phyloP scores from a whole-genome alignment of 1,284 basidiomycete species.

The Tranzscheliella williamsii region DNA sequence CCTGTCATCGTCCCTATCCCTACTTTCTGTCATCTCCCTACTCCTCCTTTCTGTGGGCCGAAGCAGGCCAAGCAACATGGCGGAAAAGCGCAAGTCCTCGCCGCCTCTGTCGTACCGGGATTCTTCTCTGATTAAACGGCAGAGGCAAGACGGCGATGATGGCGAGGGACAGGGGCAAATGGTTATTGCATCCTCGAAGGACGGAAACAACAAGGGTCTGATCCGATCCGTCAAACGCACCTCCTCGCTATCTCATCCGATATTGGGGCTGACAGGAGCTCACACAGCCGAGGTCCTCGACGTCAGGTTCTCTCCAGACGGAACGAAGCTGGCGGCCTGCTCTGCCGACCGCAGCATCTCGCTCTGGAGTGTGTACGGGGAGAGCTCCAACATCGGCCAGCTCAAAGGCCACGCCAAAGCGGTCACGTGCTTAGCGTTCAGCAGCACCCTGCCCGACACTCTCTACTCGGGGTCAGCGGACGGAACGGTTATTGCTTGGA shows the following conservation, averaged over 20 bases:
- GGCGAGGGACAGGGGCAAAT: conserved; percentile 19
- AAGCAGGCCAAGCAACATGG: too few species aligned
- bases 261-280: conserved; percentile 52
- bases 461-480: conserved; percentile 59
- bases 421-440: conserved; percentile 53
- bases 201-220: conserved; percentile 45
- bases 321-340: conserved; percentile 49
- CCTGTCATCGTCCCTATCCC: too few species aligned
- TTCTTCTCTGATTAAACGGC: conserved; percentile 46
- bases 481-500: conserved; percentile 55
- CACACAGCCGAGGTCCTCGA: conserved; percentile 55
- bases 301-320: conserved; percentile 52
- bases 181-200: conserved; percentile 43
- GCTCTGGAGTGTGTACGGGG: conserved; percentile 56
- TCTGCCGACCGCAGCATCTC: conserved; percentile 54
- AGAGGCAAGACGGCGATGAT: conserved; percentile 39
- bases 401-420: conserved; percentile 55
- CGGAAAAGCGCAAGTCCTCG: conserved; percentile 53
- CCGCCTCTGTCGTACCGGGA: conserved; percentile 33
- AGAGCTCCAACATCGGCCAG: conserved; percentile 53
- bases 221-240: conserved; percentile 47
- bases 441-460: conserved; percentile 19
- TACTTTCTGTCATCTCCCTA: too few species aligned
- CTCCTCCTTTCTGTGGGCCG: too few species aligned
- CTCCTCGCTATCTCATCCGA: conserved; percentile 43